Conservation (phyloP, 2,329 filamentous ascomycete genomes). For the Teratosphaeria epicoccoides region DNA sequence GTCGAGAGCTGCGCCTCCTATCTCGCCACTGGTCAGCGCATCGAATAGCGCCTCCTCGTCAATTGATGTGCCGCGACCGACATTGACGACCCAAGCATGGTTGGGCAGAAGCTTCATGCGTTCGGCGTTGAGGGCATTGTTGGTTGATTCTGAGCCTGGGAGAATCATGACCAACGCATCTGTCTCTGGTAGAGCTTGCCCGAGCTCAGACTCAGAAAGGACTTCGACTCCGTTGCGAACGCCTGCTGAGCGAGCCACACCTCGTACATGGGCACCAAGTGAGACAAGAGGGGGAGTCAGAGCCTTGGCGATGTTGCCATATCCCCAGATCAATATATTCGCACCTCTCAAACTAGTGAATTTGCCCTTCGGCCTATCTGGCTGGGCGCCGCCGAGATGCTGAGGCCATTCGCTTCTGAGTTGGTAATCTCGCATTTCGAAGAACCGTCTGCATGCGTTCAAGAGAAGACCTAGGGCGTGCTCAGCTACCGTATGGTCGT, state of each 20-base stretch:
- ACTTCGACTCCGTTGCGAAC: conserved; percentile 51
- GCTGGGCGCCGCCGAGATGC: conserved; percentile 52
- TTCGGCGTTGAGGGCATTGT: conserved; percentile 45
- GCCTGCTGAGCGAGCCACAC: conserved; percentile 47
- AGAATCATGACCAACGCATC: conserved; percentile 60
- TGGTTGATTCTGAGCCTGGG: conserved; percentile 47
- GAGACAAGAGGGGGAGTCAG: conserved; percentile 45
- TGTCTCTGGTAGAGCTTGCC: conserved; percentile 44
- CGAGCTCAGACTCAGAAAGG: conserved; percentile 43
- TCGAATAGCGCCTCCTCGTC: conserved; percentile 39
- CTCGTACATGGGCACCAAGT: conserved; percentile 49
- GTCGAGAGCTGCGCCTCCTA: conserved; percentile 42
- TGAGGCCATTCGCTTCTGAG: conserved; percentile 46
- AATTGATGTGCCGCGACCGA: conserved; percentile 54
- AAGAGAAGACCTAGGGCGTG: conserved; percentile 51
- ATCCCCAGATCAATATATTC: conserved; percentile 52
- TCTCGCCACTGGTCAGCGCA: conserved; percentile 35
- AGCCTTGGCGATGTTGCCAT: conserved; percentile 55
- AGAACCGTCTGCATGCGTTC: conserved; percentile 46
- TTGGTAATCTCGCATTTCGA: conserved; percentile 55
- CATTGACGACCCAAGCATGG: conserved; percentile 60
- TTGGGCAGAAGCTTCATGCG: conserved; percentile 44
- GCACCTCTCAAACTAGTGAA: conserved; percentile 53
- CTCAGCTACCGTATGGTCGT: conserved; percentile 56
- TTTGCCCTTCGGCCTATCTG: conserved; percentile 44